Base-by-base conservation (phyloP, 1,139 yeast species). In the Yamadazyma kanchanaburiensis region DNA sequence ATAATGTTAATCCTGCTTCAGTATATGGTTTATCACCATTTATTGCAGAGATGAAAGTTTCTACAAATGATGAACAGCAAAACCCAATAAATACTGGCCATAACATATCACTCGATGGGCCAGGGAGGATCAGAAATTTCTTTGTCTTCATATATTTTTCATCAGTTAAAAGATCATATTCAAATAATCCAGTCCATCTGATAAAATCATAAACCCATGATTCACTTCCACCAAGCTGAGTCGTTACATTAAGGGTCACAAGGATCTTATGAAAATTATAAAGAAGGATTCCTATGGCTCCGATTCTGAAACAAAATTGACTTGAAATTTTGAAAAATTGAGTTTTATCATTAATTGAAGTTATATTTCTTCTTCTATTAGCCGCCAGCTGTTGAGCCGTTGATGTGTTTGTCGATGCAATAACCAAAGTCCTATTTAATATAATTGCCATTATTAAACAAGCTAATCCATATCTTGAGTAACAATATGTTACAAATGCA, bases 1-100 rank as follows among this genome's bases (percentile, higher is more conserved):
- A 81, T 19, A 82, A 56, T 0, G 91, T 79, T 42, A 82, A 61
- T 0, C 88, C 88, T 7, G 82, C 70, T 40, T 81, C 91, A 7
- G 76, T 70, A 33, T 70, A 67, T 2, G 87, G 84, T 26, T 68
- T 65, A 20, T 58, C 56, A 6, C 85, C 86, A 33, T 71, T 70
- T 3, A 80, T 65, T 12, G 76, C 77, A 6, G 84, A 68, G 2
- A 78, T 63, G 42, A 83, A 80, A 0, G 87, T 79, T 50, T 84
- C 91, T n/a, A 79, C 58, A 37, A 80, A 77, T 45, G 79, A 77
- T 51, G 80, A 78, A 14, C 74, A 52, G 47, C 91, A 81, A 32
- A 79, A 62, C 1, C 77, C 60, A 29, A 80, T 48, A 43, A 77
- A 83, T 4, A 80, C 61, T 3, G 81, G 78, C 80, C 86, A 80